phyloP scores from a whole-genome alignment of 768 basidiomycete genomes.

The Termitomyces eurrhizus region DNA sequence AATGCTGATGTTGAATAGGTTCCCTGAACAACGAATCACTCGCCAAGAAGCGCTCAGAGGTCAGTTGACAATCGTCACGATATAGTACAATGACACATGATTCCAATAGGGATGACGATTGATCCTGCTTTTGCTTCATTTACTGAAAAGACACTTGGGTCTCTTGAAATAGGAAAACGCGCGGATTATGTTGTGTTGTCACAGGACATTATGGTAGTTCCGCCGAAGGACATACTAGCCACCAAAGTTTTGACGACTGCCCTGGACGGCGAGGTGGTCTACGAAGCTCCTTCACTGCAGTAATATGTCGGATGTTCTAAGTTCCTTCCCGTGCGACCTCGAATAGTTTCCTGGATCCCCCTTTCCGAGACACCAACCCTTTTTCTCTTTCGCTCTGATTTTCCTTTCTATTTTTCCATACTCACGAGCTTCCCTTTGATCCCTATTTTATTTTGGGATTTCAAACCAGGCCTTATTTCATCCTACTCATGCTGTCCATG shows the following conservation, averaged over 20 bases:
- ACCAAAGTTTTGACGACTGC: conserved; percentile 73
- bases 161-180: conserved; percentile 69
- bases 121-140: conserved; percentile 88
- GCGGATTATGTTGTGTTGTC: conserved; percentile 88
- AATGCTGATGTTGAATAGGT: conserved; percentile 43
- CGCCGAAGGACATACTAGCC: conserved; percentile 52
- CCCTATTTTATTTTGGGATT: neutral
- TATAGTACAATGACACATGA: neutral
- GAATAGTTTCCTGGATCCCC: neutral
- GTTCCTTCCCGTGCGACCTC: neutral
- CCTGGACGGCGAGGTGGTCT: conserved; percentile 63
- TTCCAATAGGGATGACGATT: conserved; percentile 70
- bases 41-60: conserved; percentile 76
- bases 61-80: conserved; percentile 15
- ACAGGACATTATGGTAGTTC: conserved; percentile 73
- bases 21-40: conserved; percentile 74
- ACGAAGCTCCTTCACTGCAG: conserved; percentile 22
- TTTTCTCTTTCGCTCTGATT: neutral
- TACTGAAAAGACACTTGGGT: conserved; percentile 69
- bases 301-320: neutral
- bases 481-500: neutral
- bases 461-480: too few species aligned
- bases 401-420: neutral
- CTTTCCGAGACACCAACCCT: neutral
- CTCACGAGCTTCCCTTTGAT: neutral